phyloP scores from a whole-genome alignment of 441 rosid genomes.

The Lagerstroemia fauriei region DNA sequence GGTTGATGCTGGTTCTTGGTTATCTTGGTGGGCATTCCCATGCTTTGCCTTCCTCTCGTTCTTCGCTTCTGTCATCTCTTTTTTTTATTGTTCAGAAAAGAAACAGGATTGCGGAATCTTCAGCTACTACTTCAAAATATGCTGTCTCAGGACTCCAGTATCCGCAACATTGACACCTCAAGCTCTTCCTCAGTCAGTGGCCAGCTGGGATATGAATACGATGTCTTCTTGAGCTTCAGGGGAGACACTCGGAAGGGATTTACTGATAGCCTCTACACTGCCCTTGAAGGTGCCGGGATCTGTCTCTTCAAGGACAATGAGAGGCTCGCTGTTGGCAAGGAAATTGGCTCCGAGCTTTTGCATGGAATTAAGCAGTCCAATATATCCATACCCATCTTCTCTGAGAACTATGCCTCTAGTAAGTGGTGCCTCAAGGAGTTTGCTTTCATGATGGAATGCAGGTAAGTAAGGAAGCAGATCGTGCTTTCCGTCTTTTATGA shows the following conservation, averaged over 20 bases:
- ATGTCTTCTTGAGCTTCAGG: constrained; percentile 12
- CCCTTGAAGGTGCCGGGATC: constrained; percentile 5
- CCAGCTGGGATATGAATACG: background rate
- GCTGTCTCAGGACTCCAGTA: background rate
- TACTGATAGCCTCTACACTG: constrained; percentile 9
- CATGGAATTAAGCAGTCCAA: background rate
- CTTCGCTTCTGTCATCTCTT: background rate
- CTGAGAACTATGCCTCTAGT: background rate
- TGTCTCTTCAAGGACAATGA: constrained; percentile 14
- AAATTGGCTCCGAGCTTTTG: background rate
- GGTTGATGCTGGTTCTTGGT: background rate
- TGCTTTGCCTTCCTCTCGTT: background rate
- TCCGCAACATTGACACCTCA: background rate
- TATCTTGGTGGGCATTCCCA: background rate
- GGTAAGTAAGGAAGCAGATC: background rate
- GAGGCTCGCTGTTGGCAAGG: background rate
- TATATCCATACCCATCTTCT: background rate
- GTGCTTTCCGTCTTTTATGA: constrained; percentile 1
- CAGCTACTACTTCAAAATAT: background rate
- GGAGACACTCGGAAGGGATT: background rate
- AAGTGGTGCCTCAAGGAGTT: constrained; percentile 10
- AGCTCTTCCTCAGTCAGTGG: background rate
- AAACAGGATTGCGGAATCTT: background rate
- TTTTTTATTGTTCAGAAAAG: background rate
- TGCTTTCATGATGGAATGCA: constrained; percentile 9